A percentile compares a stretch with the other conserved stretches of the same genome.
phyloP scores from a whole-genome alignment of 1,284 basidiomycete genomes.

The Cryptococcus maquisensis region DNA sequence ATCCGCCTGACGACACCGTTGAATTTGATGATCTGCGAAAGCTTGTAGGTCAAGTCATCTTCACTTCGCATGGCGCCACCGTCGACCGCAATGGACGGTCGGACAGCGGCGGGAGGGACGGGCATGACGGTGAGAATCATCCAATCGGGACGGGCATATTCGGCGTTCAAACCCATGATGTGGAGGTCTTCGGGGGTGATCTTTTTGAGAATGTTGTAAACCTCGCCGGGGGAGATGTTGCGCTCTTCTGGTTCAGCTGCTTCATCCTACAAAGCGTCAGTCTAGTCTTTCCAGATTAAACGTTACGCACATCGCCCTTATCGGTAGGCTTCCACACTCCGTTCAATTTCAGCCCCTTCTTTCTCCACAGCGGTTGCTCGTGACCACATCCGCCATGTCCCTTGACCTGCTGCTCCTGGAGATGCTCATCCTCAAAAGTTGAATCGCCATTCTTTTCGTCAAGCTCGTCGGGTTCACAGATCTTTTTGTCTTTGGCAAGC shows the following conservation, averaged over 20 bases:
- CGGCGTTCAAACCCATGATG: constrained; percentile 86
- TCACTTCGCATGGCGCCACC: constrained; percentile 95
- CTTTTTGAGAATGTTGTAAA: constrained; percentile 88
- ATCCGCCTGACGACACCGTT: constrained; percentile 87
- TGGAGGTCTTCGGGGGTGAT: constrained; percentile 86
- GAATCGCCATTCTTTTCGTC: constrained; percentile 65
- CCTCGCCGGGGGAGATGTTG: constrained; percentile 79
- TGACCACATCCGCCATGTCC: constrained; percentile 97
- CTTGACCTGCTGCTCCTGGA: constrained; percentile 29
- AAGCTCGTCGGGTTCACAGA: constrained; percentile 68
- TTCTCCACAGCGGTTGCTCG: constrained; percentile 82
- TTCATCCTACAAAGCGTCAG: constrained; percentile 52
- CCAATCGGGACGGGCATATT: constrained; percentile 97
- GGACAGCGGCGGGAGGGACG: constrained; percentile 95
- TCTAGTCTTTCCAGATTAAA: not conserved
- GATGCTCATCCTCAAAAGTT: constrained; percentile 61
- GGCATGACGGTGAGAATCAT: constrained; percentile 99
- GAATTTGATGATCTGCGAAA: constrained; percentile 95
- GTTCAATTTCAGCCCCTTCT: constrained; percentile 93
- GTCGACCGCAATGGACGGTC: constrained; percentile 94
- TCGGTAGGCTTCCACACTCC: constrained; percentile 96
- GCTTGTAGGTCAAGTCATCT: constrained; percentile 98
- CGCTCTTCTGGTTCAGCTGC: constrained; percentile 85
- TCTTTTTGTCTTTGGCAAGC: constrained; percentile 61
- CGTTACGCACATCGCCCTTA: constrained; percentile 59